Evolutionary conservation across 1,139 yeast genomes (phyloP).

Genomic region (Saccharomyces hybrid): DNA sequence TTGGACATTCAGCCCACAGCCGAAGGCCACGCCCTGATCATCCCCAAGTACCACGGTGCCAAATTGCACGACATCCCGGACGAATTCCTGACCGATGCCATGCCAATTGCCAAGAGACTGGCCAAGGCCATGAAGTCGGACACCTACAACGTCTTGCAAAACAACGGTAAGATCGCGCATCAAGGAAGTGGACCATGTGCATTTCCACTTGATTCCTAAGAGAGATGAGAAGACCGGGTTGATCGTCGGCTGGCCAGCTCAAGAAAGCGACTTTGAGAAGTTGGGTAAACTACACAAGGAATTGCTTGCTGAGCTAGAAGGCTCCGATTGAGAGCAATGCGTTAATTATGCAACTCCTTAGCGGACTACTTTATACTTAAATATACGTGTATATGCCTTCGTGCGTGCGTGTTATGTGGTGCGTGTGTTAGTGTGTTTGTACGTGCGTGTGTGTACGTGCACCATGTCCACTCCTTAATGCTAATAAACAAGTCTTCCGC

Average conservation of each 20-base stretch:
- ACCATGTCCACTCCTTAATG: not conserved
- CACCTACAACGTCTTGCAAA: slow-evolving; percentile 79
- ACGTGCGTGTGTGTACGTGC: not conserved
- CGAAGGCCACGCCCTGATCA: slow-evolving; percentile 77
- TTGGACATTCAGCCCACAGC: slow-evolving; percentile 90
- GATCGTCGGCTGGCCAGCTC: slow-evolving; percentile 88
- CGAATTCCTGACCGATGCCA: slow-evolving; percentile 72
- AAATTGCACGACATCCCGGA: slow-evolving; percentile 88
- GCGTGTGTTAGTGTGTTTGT: too few species aligned
- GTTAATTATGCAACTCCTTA: not conserved
- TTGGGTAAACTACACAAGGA: slow-evolving; percentile 59
- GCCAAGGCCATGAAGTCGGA: slow-evolving; percentile 60
- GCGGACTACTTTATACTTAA: not conserved
- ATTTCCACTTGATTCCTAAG: slow-evolving; percentile 93
- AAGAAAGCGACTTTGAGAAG: slow-evolving; percentile 60
- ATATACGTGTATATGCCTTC: not conserved
- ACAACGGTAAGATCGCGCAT: slow-evolving; percentile 90
- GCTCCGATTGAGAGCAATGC: not conserved
- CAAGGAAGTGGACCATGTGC: slow-evolving; percentile 93
- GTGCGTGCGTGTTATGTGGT: not conserved
- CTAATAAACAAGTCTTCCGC: not conserved
- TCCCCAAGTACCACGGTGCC: slow-evolving; percentile 90
- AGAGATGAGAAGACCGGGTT: slow-evolving; percentile 62
- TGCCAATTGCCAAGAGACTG: slow-evolving; percentile 81
- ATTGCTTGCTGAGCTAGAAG: slow-evolving; percentile 47